These are phyloP conservation scores for Saccharomyces hybrid DNA, from an alignment of 1,139 yeast genomes.

Conservation along the genomic window DNA sequence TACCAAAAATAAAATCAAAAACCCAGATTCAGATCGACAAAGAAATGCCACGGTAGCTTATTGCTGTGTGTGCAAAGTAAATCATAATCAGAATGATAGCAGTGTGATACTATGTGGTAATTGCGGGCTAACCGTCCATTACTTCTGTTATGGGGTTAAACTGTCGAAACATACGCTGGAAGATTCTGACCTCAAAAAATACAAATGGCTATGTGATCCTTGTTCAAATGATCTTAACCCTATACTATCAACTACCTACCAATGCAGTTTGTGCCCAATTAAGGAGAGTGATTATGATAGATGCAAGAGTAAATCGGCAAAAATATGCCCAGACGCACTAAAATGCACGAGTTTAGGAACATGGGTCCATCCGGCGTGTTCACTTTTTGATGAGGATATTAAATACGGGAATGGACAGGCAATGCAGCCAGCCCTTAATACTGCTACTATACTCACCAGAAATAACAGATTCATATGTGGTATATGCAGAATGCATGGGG, in stretches of 20 bases:
- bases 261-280: conserved; percentile 62
- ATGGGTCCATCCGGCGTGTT: conserved; percentile 83
- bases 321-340: conserved; percentile 54
- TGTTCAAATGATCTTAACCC: conserved; percentile 71
- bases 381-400: conserved; percentile 44
- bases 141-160: conserved; percentile 57
- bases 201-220: conserved; percentile 75
- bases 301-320: conserved; percentile 38
- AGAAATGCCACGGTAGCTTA: too few species aligned
- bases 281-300: conserved; percentile 43
- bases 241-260: conserved; percentile 47
- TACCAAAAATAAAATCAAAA: too few species aligned
- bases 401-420: conserved; percentile 37
- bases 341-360: conserved; percentile 61
- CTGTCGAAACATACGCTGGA: not conserved
- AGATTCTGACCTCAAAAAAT: not conserved
- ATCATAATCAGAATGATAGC: conserved; percentile 35
- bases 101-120: conserved; percentile 42
- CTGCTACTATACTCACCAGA: conserved; percentile 14
- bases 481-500: conserved; percentile 38
- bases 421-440: conserved; percentile 41
- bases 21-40: too few species aligned
- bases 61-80: conserved; percentile 58
- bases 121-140: conserved; percentile 71
- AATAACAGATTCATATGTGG: conserved; percentile 30